phyloP scores from a whole-genome alignment of 441 rosid genomes.

The Hura crepitans region DNA sequence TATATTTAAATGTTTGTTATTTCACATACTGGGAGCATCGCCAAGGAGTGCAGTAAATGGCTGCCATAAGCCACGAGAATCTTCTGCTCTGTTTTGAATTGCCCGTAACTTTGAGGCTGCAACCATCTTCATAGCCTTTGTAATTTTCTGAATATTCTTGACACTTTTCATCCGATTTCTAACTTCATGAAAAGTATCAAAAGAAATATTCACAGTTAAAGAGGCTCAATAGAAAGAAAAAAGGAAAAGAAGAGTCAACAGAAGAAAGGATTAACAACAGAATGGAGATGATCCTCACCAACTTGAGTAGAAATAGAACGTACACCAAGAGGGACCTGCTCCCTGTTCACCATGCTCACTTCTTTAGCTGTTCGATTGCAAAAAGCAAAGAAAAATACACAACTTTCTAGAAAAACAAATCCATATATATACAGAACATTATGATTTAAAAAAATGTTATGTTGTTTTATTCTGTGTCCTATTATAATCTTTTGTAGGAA shows the following conservation, averaged over 20 bases:
- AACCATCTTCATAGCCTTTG: slow-evolving; percentile 99
- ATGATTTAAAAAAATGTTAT: neutral
- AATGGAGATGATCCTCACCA: slow-evolving; percentile 41
- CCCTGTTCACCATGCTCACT: slow-evolving; percentile 42
- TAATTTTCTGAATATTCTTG: slow-evolving; percentile 89
- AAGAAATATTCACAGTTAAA: slow-evolving; percentile 2
- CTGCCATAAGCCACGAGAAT: slow-evolving; percentile 96
- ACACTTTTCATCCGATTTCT: slow-evolving; percentile 98
- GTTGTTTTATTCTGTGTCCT: neutral
- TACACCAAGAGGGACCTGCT: slow-evolving; percentile 60
- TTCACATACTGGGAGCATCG: slow-evolving; percentile 72
- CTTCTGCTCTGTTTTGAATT: slow-evolving; percentile 75
- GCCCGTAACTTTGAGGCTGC: slow-evolving; percentile 95
- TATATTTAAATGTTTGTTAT: neutral
- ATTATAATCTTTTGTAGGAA: neutral
- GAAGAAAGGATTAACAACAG: neutral
- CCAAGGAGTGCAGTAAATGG: slow-evolving; percentile 97
- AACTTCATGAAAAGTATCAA: slow-evolving; percentile 44
- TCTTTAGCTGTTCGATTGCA: slow-evolving; percentile 4
- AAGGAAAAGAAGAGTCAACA: neutral
- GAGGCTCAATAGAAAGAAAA: neutral
- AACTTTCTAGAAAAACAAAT: neutral
- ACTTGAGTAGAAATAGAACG: slow-evolving; percentile 86
- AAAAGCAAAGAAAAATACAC: neutral
- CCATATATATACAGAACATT: neutral